Base-by-base conservation (phyloP, 2,329 filamentous ascomycete genomes). In the Xylariomycetidae sp. region DNA sequence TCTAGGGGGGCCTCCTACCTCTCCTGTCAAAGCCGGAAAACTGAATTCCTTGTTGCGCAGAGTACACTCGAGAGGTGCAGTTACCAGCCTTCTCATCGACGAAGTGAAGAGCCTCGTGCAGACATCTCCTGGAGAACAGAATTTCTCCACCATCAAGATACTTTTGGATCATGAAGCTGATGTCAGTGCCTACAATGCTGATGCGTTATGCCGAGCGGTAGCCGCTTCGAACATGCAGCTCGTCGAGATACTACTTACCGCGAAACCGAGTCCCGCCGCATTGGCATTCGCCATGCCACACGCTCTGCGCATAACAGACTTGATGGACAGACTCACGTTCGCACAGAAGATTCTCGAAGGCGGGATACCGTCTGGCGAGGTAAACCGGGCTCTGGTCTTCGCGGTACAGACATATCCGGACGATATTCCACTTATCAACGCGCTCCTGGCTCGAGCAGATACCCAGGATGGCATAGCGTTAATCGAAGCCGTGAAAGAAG, bases 161-260 rank as follows among this genome's bases (percentile, higher is more conserved):
- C 60, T 80, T 0, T 48, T 80, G 2, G 58, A 63, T 2, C 60
- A 66, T 1, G 72, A 73, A 1, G 75, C 74, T 3, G 67, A 77
- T 29, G 58, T 75, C n/a, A 77, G 79, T 41, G 59, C 63, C 2
- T 62, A 67, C 36, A 67, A 74, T 16, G 72, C 66, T 1, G 64
- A 67, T 2, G 65, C 74, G 0, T 51, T 80, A 1, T 69, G 70
- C 33, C 59, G 61, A 33, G 72, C 73, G 4, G 64, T 79, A 3
- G 63, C 63, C 13, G 63, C 62, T 1, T 63, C 65, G 11, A 61
- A 69, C 27, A 51, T 58, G 1, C 58, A 59, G 4, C 51, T 78
- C 6, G 63, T 67, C 8, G 70, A 76, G 26, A 49, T 74, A 15
- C 49, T 80, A 3, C 63, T 79, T 29, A 50, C 54, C 20, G 56